Evolutionary conservation across 441 rosid genomes (phyloP).

Genomic region (Gossypium davidsonii): DNA sequence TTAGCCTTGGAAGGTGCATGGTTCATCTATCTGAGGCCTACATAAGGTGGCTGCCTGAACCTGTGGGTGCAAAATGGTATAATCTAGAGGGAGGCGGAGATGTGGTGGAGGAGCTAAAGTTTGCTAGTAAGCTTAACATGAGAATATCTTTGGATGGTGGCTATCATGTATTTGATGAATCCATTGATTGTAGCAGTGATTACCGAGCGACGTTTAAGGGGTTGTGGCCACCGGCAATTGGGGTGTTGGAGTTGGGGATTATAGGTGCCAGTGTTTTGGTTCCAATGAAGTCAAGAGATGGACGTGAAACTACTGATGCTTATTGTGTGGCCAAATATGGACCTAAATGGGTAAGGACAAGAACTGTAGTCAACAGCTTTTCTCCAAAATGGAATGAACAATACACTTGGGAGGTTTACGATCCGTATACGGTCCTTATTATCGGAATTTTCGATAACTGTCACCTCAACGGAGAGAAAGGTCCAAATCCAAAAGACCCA

Average conservation of each 20-base stretch:
- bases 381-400: conserved; percentile 70
- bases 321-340: conserved; percentile 65
- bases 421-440: conserved; percentile 55
- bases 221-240: too few species aligned
- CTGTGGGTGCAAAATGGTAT: conserved; percentile 36
- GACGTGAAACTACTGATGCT: conserved; percentile 50
- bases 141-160: conserved; percentile 58
- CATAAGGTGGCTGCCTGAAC: too few species aligned
- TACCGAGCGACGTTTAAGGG: too few species aligned
- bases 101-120: conserved; percentile 46
- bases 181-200: not conserved
- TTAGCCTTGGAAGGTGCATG: too few species aligned
- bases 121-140: conserved; percentile 47
- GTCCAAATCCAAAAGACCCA: conserved; percentile 38
- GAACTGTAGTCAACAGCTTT: conserved; percentile 50
- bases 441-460: conserved; percentile 56
- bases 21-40: too few species aligned
- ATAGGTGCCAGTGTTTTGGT: too few species aligned
- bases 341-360: conserved; percentile 60
- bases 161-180: conserved; percentile 57
- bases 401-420: conserved; percentile 63
- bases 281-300: conserved; percentile 52
- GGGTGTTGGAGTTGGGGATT: too few species aligned
- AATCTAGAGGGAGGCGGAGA: conserved; percentile 58
- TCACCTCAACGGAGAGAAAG: conserved; percentile 48